Percentiles rank a stretch among this genome's conserved stretches.
Conservation (phyloP, 2,329 filamentous ascomycete genomes). For the Coniochaeta hoffmannii region DNA sequence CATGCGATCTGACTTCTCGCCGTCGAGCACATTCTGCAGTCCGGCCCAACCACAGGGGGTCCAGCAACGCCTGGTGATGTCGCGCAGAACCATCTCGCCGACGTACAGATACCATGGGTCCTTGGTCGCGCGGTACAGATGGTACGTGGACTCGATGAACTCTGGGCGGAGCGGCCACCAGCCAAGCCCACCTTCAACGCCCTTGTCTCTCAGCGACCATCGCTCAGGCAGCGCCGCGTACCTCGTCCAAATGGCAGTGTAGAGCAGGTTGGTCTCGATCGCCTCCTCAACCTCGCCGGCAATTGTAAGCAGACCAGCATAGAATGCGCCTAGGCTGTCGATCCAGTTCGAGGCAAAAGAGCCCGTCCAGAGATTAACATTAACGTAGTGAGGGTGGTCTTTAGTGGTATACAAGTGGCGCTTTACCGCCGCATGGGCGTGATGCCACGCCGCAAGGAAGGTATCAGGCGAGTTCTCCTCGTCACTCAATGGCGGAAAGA, state of each 20-base stretch:
- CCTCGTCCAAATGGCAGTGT: slow-evolving; percentile 88
- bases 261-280: slow-evolving; percentile 80
- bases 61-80: slow-evolving; percentile 84
- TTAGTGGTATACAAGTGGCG: slow-evolving; percentile 80
- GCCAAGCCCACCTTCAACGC: slow-evolving; percentile 76
- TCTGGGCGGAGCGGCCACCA: slow-evolving; percentile 97
- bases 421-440: slow-evolving; percentile 80
- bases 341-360: slow-evolving; percentile 90
- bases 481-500: slow-evolving; percentile 52
- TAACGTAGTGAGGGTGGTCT: slow-evolving; percentile 87
- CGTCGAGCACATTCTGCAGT: slow-evolving; percentile 71
- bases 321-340: slow-evolving; percentile 92
- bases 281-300: slow-evolving; percentile 89
- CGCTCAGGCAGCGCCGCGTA: slow-evolving; percentile 92
- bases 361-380: slow-evolving; percentile 81
- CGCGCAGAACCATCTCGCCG: slow-evolving; percentile 87
- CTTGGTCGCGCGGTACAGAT: slow-evolving; percentile 86
- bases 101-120: slow-evolving; percentile 96
- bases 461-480: slow-evolving; percentile 66
- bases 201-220: slow-evolving; percentile 80
- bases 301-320: slow-evolving; percentile 78
- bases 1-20: slow-evolving; percentile 89
- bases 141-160: slow-evolving; percentile 94
- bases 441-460: slow-evolving; percentile 77
- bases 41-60: slow-evolving; percentile 91